Conservation (phyloP, 1,284 basidiomycete species). For the Porodaedalea pini region DNA sequence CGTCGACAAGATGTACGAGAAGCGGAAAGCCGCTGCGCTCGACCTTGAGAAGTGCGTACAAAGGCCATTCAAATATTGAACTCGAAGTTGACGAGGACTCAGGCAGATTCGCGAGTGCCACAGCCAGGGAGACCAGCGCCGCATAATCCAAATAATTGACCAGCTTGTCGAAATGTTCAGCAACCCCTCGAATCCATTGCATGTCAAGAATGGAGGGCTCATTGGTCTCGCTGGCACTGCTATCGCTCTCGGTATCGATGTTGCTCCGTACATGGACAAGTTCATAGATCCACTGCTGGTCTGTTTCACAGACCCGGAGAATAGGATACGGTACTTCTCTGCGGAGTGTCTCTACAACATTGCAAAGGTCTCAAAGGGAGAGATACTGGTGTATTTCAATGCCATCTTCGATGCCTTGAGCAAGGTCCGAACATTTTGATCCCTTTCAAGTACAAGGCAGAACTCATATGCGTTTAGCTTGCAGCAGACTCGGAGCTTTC, state of each 20-base stretch:
- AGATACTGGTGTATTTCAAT: conserved; percentile 96
- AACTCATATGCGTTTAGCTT: conserved; percentile 52
- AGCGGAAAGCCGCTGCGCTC: conserved; percentile 91
- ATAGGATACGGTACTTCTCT: conserved; percentile 94
- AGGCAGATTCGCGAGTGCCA: conserved; percentile 88
- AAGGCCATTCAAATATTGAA: conserved; percentile 14
- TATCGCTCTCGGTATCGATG: conserved; percentile 91
- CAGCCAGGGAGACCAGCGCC: conserved; percentile 72
- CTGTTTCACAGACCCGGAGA: conserved; percentile 94
- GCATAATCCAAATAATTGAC: conserved; percentile 87
- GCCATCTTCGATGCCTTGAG: conserved; percentile 96
- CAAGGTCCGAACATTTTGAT: conserved; percentile 61
- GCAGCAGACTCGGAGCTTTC: conserved; percentile 95
- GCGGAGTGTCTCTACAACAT: conserved; percentile 99
- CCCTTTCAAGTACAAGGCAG: conserved; percentile 4
- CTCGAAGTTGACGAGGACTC: conserved; percentile 7
- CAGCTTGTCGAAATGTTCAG: conserved; percentile 93
- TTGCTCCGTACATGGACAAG: conserved; percentile 90
- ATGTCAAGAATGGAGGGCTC: conserved; percentile 91
- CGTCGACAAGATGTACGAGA: conserved; percentile 90
- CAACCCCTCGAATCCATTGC: conserved; percentile 74
- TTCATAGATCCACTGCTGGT: conserved; percentile 89
- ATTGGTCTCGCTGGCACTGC: conserved; percentile 96
- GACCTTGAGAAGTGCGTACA: conserved; percentile 84
- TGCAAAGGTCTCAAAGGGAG: conserved; percentile 96